phyloP scores from a whole-genome alignment of 1,284 basidiomycete species.

The Leccinum angustisporum region DNA sequence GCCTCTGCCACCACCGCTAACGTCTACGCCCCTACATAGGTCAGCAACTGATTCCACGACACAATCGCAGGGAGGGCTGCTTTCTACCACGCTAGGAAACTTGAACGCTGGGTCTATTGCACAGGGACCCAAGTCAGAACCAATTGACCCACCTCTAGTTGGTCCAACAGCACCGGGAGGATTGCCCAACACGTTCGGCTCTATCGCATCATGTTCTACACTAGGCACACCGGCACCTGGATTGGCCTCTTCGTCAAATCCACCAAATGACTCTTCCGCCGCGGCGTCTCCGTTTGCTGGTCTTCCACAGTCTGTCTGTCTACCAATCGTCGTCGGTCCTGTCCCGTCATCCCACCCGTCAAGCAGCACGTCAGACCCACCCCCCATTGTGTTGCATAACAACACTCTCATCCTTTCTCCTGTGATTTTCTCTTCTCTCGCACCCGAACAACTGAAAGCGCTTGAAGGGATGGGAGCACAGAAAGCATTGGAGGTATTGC shows the following conservation, averaged over 20 bases:
- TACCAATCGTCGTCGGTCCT: conserved; percentile 64
- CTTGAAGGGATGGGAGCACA: conserved; percentile 81
- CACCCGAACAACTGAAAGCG: conserved; percentile 69
- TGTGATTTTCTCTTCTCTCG: conserved; percentile 78
- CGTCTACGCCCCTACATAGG: conserved; percentile 51
- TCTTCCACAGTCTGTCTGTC: conserved; percentile 37
- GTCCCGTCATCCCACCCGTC: conserved; percentile 47
- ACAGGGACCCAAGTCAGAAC: conserved; percentile 9
- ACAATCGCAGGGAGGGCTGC: conserved; percentile 5
- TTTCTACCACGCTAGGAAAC: conserved; percentile 5
- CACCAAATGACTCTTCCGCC: conserved; percentile 9
- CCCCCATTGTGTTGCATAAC: conserved; percentile 81
- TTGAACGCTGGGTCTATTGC: neutral
- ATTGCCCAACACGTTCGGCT: neutral
- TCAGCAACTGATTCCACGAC: conserved; percentile 13
- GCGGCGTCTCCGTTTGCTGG: conserved; percentile 22
- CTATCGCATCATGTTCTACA: conserved; percentile 5
- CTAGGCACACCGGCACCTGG: conserved; percentile 2
- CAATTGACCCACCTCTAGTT: conserved; percentile 2
- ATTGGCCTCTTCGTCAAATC: conserved; percentile 2
- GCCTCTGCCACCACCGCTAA: conserved; percentile 64
- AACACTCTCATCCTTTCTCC: conserved; percentile 84
- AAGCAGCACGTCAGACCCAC: conserved; percentile 48
- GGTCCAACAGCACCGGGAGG: conserved; percentile 2
- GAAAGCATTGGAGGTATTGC: conserved; percentile 79